Conservation (phyloP, 208 protist species). For the Porcisia deanei region DNA sequence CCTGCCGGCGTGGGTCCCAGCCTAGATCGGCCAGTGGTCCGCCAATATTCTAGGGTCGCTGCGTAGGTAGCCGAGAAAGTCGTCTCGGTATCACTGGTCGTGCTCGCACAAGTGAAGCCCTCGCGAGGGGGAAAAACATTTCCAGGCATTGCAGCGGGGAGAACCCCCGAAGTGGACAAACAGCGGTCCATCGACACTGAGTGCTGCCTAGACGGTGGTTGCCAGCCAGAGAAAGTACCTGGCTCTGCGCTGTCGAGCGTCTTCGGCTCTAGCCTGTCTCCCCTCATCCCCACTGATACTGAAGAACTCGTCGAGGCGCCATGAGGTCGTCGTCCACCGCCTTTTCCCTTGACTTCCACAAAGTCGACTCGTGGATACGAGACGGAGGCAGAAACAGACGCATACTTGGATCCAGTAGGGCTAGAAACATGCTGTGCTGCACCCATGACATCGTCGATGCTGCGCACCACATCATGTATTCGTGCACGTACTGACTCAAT, state of each 20-base stretch:
- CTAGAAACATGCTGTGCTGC: background rate
- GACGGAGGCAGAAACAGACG: background rate
- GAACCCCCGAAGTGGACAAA: background rate
- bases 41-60: conserved; percentile 17
- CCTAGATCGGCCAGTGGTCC: background rate
- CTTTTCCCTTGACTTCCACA: background rate
- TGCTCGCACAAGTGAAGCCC: background rate
- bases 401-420: background rate
- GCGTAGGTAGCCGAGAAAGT: conserved; percentile 15
- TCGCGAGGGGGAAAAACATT: background rate
- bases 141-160: background rate
- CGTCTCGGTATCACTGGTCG: background rate
- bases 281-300: background rate
- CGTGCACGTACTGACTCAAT: conserved; percentile 37
- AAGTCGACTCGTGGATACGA: background rate
- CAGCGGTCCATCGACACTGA: background rate
- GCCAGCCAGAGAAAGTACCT: background rate
- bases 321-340: background rate
- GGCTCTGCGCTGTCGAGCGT: background rate
- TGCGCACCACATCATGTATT: conserved; percentile 49
- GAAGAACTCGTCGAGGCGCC: background rate
- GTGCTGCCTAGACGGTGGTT: background rate
- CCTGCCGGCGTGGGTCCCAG: background rate
- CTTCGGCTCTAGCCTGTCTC: background rate
- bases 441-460: conserved; percentile 47